Percentiles rank a stretch among this genome's conserved stretches.
phyloP scores from a whole-genome alignment of 1,139 yeast species.

The Candida tunisiensis region DNA sequence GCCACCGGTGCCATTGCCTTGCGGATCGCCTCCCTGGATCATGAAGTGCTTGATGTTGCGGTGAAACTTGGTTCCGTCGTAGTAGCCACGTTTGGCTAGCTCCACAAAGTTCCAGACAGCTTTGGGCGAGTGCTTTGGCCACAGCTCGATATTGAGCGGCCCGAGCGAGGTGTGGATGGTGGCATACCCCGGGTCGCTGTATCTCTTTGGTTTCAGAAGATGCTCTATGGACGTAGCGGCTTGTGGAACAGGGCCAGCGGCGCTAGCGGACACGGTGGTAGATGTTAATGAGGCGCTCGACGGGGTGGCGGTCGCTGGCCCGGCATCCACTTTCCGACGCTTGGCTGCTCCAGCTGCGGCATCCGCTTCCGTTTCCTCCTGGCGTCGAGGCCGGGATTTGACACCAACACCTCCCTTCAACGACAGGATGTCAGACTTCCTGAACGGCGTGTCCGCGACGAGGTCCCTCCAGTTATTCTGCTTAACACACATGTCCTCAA shows the following conservation, averaged over 20 bases:
- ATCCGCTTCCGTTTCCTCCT: slow-evolving; percentile 7
- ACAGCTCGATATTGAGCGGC: slow-evolving; percentile 23
- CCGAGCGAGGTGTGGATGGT: slow-evolving; percentile 25
- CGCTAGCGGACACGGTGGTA: too few relatives aligned
- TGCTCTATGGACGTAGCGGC: slow-evolving; percentile 12
- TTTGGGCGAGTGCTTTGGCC: slow-evolving; percentile 40
- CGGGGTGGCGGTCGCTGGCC: too few relatives aligned
- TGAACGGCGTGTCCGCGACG: slow-evolving; percentile 16
- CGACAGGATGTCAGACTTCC: slow-evolving; percentile 13
- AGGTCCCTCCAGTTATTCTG: slow-evolving; percentile 16
- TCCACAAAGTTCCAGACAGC: slow-evolving; percentile 55
- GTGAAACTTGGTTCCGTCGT: slow-evolving; percentile 69
- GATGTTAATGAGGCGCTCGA: too few relatives aligned
- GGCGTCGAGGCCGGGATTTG: too few relatives aligned
- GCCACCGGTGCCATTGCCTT: slow-evolving; percentile 79
- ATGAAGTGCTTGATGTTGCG: slow-evolving; percentile 71
- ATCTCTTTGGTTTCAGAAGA: slow-evolving; percentile 15
- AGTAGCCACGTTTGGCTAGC: slow-evolving; percentile 44
- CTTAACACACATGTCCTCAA: slow-evolving; percentile 16
- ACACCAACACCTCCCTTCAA: slow-evolving; percentile 14
- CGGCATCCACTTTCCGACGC: slow-evolving; percentile 6
- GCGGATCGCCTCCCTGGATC: slow-evolving; percentile 94
- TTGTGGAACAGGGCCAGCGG: too few relatives aligned
- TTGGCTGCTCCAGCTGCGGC: slow-evolving; percentile 12
- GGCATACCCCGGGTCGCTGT: slow-evolving; percentile 16